Evolutionary conservation across 441 rosid genomes (phyloP).

Genomic region (Croton laevigatus): DNA sequence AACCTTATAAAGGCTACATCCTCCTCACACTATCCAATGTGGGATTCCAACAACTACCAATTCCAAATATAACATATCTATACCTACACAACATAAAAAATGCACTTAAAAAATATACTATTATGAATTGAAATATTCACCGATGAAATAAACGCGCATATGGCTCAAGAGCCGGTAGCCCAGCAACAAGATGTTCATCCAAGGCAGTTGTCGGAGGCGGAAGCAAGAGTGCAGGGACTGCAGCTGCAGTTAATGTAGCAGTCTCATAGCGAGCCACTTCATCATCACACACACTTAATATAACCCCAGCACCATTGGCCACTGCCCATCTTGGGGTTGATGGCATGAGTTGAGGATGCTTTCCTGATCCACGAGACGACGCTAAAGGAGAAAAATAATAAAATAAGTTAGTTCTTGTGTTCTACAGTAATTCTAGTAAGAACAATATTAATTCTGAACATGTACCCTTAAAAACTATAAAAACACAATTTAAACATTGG

Average conservation of each 20-base stretch:
- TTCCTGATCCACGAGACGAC: constrained; percentile 95
- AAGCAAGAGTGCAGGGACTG: constrained; percentile 97
- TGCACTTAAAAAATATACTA: not conserved
- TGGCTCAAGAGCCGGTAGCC: constrained; percentile 98
- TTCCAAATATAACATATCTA: not conserved
- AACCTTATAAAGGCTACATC: too few species aligned
- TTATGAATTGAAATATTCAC: constrained; percentile 34
- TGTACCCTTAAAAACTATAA: too few species aligned
- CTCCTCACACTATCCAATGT: too few species aligned
- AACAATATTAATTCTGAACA: too few species aligned
- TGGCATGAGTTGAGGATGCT: constrained; percentile 97
- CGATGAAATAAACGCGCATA: constrained; percentile 95
- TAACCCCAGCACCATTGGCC: constrained; percentile 99
- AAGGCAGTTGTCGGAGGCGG: constrained; percentile 97
- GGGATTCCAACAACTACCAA: too few species aligned
- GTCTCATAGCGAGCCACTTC: constrained; percentile 98
- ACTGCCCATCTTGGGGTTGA: constrained; percentile 99
- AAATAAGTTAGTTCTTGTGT: not conserved
- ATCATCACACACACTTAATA: constrained; percentile 96
- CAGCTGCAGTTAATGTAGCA: constrained; percentile 90
- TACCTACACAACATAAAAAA: constrained; percentile 12
- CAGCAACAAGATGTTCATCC: constrained; percentile 98
- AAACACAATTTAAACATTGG: too few species aligned
- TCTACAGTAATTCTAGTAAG: too few species aligned
- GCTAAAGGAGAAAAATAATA: constrained; percentile 34